Evolutionary conservation across 768 basidiomycete species (phyloP).

Genomic region (Podaxis sp.): DNA sequence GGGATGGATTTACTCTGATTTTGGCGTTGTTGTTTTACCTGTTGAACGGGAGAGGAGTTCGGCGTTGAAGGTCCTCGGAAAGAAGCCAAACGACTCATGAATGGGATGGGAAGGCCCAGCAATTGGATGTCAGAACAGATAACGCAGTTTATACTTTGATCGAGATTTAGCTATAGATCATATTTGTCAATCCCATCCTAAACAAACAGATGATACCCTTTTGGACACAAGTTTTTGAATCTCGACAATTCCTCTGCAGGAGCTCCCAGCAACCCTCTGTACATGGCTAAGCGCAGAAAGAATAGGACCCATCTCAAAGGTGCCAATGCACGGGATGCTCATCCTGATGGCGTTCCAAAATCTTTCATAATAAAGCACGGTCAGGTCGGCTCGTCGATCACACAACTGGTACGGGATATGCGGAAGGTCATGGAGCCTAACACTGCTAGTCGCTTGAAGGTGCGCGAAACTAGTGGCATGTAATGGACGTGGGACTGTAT

Average conservation of each 20-base stretch:
- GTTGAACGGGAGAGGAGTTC: conserved; percentile 59
- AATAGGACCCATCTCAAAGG: conserved; percentile 81
- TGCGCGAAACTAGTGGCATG: conserved; percentile 29
- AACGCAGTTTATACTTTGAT: not conserved
- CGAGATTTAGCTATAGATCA: not conserved
- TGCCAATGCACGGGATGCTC: conserved; percentile 34
- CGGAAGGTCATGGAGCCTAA: conserved; percentile 98
- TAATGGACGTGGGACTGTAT: not conserved
- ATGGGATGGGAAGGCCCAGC: not conserved
- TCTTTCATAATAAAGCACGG: conserved; percentile 98
- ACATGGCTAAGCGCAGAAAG: conserved; percentile 76
- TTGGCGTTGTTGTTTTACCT: conserved; percentile 34
- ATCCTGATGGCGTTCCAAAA: conserved; percentile 57
- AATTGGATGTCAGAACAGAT: not conserved
- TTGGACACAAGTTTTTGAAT: conserved; percentile 16
- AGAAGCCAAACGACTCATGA: conserved; percentile 61
- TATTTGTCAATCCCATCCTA: conserved; percentile 1
- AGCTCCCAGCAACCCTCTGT: conserved; percentile 4
- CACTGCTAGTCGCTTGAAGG: conserved; percentile 89
- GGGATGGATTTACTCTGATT: conserved; percentile 20
- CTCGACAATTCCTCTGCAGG: not conserved
- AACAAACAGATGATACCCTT: conserved; percentile 9
- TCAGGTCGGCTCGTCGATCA: conserved; percentile 81
- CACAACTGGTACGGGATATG: conserved; percentile 89
- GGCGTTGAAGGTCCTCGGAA: conserved; percentile 82